These are phyloP conservation scores for Neoscytalidium dimidiatum DNA, from an alignment of 2,329 filamentous ascomycete species.

Conservation along the genomic window DNA sequence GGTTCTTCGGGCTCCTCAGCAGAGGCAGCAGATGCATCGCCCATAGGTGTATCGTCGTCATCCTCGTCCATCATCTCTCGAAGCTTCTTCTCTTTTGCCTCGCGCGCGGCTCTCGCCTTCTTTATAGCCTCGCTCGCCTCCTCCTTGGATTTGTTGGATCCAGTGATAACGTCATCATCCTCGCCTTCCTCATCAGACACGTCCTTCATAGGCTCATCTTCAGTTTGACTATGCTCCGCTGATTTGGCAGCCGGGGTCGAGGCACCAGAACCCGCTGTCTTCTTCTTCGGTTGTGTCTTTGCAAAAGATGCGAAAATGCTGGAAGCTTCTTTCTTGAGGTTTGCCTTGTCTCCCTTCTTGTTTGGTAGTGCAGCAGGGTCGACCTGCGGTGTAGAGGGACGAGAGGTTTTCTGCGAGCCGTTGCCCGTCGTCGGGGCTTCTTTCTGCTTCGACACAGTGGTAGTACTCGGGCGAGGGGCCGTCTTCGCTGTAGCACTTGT, in stretches of 20 bases:
- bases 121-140: slow-evolving; percentile 25
- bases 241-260: slow-evolving; percentile 32
- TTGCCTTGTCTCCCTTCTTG: slow-evolving; percentile 37
- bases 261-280: slow-evolving; percentile 42
- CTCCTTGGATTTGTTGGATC: slow-evolving; percentile 24
- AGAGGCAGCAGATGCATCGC: slow-evolving; percentile 51
- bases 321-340: slow-evolving; percentile 61
- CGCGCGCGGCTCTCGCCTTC: slow-evolving; percentile 60
- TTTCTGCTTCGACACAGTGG: slow-evolving; percentile 23
- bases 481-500: slow-evolving; percentile 26
- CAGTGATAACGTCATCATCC: slow-evolving; percentile 34
- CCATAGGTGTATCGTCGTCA: slow-evolving; percentile 55
- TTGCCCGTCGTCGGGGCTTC: slow-evolving; percentile 26
- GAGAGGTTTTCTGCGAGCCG: slow-evolving; percentile 35
- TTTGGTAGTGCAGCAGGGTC: slow-evolving; percentile 26
- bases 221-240: slow-evolving; percentile 32
- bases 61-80: slow-evolving; percentile 75
- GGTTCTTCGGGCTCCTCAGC: slow-evolving; percentile 30
- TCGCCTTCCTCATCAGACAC: slow-evolving; percentile 38
- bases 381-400: slow-evolving; percentile 36
- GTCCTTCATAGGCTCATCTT: slow-evolving; percentile 55
- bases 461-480: slow-evolving; percentile 26
- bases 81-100: slow-evolving; percentile 45
- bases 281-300: slow-evolving; percentile 61
- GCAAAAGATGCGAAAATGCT: slow-evolving; percentile 81